Evolutionary conservation across 2,329 filamentous ascomycete species (phyloP), one percentile per base, ranked within the genome.

Genomic region (Didymella exigua): DNA sequence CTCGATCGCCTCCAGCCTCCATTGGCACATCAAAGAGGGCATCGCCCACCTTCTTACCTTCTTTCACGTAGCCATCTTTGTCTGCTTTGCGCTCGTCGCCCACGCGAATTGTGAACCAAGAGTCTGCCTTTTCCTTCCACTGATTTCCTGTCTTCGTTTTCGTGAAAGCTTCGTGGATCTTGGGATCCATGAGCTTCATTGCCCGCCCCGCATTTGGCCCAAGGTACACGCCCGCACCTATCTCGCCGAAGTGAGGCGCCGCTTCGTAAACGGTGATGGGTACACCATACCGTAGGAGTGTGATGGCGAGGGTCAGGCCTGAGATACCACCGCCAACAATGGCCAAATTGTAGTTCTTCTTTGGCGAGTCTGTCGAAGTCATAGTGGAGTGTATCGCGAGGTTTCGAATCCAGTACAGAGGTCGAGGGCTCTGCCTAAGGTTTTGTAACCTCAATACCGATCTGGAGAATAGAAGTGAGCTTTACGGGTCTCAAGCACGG

Each of bases 241-340:
- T 82, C 64, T 86, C 84, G 29, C 77, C 77, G 57, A 86, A 87
- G 11, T 73, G 72, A 0, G 75, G 49, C 0, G 83, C 83, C 10
- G 82, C 77, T 69, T 87, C 85, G 63, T 85, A 87, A 57, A 87
- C 78, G 21, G 76, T 76, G 31, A 83, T 73, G 2, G 74, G 70
- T 30, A 85, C 63, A 31, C 75, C 66, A 53, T 78, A 75, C 50
- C 78, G 69, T 50, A 79, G 71, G 24, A 87, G 79, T 6, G 78
- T 82, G 41, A 83, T 78, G 21, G 82, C 82, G 8, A 86, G 78
- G 8, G 75, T 75, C 16, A 86, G 75, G 23, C 85, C 85, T 23
- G 79, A 80, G 54, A 87, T 85, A 29, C 84, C 84, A 36, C 83
- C 84, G 55, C 84, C 84, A 14, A 86, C 73, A 34, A 87, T 83